A percentile compares a stretch with the other conserved stretches of the same genome.
phyloP scores from a whole-genome alignment of 139 green algal genomes.

The Haematococcus sp. region DNA sequence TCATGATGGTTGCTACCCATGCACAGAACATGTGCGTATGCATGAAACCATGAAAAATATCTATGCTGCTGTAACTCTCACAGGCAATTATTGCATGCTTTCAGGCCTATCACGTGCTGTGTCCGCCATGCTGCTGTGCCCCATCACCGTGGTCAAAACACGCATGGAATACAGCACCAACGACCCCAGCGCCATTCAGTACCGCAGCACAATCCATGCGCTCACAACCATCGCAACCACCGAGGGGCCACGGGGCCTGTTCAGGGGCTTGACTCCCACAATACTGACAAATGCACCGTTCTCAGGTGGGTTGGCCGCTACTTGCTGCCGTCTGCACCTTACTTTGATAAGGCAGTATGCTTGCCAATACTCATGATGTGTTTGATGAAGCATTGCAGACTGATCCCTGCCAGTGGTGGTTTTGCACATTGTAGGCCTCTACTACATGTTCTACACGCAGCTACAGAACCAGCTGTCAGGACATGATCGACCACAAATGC shows the following conservation, averaged over 20 bases:
- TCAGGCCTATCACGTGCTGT: conserved; percentile 70
- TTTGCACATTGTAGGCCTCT: too few species aligned
- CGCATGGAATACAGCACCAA: conserved; percentile 83
- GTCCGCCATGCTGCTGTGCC: conserved; percentile 75
- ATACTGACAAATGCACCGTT: conserved; percentile 89
- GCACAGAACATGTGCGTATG: neutral
- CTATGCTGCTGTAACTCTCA: too few species aligned
- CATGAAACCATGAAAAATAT: too few species aligned
- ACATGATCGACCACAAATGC: conserved; percentile 12
- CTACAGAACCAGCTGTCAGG: conserved; percentile 6
- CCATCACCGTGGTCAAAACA: conserved; percentile 95
- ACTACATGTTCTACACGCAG: conserved; percentile 92
- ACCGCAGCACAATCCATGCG: conserved; percentile 60
- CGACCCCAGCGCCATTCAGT: conserved; percentile 16
- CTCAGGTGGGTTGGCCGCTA: conserved; percentile 47
- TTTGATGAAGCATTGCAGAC: too few species aligned
- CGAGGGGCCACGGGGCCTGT: conserved; percentile 73
- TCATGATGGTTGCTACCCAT: neutral
- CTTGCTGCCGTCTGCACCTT: too few species aligned
- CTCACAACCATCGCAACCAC: conserved; percentile 44
- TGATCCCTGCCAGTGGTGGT: too few species aligned
- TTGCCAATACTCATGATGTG: too few species aligned
- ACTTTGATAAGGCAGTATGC: too few species aligned
- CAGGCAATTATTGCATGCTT: too few species aligned
- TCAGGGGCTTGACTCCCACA: conserved; percentile 87